Percentiles rank a stretch among this genome's conserved stretches.
Evolutionary conservation across 345 rosid genomes (phyloP).

Genomic region (Gossypium raimondii): DNA sequence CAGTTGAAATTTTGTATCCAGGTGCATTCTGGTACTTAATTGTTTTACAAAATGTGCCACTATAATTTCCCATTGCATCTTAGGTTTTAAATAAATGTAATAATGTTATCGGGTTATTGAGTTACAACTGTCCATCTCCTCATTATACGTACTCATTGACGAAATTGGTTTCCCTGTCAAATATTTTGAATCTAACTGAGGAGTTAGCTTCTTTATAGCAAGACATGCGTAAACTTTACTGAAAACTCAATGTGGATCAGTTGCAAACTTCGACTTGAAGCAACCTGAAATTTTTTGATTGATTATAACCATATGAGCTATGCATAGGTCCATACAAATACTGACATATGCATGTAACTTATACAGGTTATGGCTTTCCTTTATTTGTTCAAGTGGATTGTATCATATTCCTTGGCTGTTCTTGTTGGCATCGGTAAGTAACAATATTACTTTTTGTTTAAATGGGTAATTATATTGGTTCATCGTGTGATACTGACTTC

Average conservation of each 20-base stretch:
- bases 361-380: constrained; percentile 44
- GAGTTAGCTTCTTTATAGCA: background rate
- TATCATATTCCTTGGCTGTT: constrained; percentile 35
- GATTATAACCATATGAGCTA: background rate
- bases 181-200: background rate
- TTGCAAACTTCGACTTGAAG: background rate
- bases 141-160: too few relatives aligned
- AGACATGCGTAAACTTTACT: background rate
- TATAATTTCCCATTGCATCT: background rate
- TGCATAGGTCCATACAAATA: background rate
- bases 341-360: background rate
- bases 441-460: background rate
- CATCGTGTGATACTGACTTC: constrained; percentile 16
- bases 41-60: background rate
- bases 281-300: background rate
- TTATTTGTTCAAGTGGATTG: constrained; percentile 40
- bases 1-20: background rate
- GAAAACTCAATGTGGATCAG: background rate
- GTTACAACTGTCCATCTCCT: too few relatives aligned
- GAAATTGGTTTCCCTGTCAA: background rate
- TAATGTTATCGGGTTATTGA: background rate
- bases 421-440: constrained; percentile 49
- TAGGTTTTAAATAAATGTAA: background rate
- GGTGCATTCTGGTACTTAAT: background rate
- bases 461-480: background rate